phyloP scores from a whole-genome alignment of 306 rosid species.

The Cajanus cajan region DNA sequence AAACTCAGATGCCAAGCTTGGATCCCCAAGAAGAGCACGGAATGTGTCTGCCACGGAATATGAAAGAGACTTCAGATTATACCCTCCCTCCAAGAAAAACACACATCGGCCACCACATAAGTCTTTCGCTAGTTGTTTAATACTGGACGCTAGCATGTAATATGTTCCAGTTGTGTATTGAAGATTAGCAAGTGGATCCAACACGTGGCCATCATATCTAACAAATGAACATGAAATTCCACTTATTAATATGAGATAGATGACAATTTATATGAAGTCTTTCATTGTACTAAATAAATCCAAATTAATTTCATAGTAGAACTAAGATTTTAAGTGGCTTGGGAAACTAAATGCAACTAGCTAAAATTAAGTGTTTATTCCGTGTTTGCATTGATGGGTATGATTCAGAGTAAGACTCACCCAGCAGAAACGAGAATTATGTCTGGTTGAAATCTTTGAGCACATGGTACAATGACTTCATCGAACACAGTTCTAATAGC shows the following conservation, averaged over 20 bases:
- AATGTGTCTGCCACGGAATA: conserved; percentile 77
- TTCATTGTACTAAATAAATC: not conserved
- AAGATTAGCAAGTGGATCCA: conserved; percentile 81
- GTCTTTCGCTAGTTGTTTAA: conserved; percentile 73
- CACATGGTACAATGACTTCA: conserved; percentile 85
- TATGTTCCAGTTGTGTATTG: conserved; percentile 90
- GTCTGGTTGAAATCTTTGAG: conserved; percentile 88
- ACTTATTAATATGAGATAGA: not conserved
- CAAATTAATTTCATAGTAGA: conserved; percentile 22
- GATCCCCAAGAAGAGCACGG: conserved; percentile 82
- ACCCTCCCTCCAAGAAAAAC: conserved; percentile 94
- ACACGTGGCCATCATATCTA: conserved; percentile 87
- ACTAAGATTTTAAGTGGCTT: not conserved
- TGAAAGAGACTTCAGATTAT: conserved; percentile 80
- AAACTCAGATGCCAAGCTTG: conserved; percentile 70
- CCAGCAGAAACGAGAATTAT: conserved; percentile 96
- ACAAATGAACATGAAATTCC: conserved; percentile 19
- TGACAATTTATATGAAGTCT: not conserved
- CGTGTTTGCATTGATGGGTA: conserved; percentile 21
- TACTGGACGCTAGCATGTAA: conserved; percentile 78
- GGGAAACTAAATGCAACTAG: conserved; percentile 2
- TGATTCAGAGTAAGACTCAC: conserved; percentile 51
- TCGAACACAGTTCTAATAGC: conserved; percentile 76
- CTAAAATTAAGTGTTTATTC: not conserved
- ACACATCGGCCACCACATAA: conserved; percentile 72